These are phyloP conservation scores for Colletotrichum gloeosporioides DNA, from an alignment of 2,329 filamentous ascomycete species.

Conservation along the genomic window DNA sequence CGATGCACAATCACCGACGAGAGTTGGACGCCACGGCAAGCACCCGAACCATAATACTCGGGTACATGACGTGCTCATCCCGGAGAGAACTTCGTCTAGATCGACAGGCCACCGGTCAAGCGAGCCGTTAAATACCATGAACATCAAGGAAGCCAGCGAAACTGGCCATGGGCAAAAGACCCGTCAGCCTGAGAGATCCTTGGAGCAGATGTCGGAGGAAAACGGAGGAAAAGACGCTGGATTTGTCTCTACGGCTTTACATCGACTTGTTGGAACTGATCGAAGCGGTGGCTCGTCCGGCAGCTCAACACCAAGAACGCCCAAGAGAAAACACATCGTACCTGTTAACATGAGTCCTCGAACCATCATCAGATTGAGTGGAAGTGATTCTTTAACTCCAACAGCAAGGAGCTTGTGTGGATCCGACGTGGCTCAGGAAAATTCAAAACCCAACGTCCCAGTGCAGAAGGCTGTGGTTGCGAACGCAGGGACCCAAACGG, in stretches of 20 bases:
- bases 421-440: neutral
- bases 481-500: neutral
- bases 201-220: neutral
- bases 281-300: neutral
- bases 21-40: neutral
- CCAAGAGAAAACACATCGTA: neutral
- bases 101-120: neutral
- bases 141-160: neutral
- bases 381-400: neutral
- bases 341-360: neutral
- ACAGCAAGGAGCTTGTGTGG: neutral
- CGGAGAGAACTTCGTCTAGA: constrained; percentile 33
- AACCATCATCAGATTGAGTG: neutral
- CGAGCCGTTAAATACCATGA: neutral
- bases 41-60: neutral
- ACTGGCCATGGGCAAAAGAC: neutral
- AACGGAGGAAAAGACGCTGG: neutral
- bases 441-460: neutral
- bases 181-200: neutral
- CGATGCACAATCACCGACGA: neutral
- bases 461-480: neutral
- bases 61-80: constrained; percentile 27
- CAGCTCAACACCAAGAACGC: neutral
- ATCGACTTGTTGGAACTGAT: neutral
- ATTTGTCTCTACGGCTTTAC: neutral